Percentiles rank a stretch among this genome's conserved stretches.
Conservation (phyloP, 1,284 basidiomycete genomes). For the Coriolopsis trogii region DNA sequence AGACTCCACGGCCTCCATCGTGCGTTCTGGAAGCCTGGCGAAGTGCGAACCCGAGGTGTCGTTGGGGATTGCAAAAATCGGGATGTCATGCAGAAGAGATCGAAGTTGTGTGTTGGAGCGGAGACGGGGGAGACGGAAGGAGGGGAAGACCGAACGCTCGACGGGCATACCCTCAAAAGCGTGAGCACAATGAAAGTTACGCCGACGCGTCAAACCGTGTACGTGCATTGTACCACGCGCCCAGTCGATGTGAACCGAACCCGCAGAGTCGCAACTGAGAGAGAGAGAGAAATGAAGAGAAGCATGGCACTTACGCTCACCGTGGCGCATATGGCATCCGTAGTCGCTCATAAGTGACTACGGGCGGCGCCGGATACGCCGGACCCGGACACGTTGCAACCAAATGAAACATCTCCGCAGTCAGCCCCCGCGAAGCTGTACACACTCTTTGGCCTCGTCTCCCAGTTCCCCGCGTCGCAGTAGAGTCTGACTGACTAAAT, state of each 20-base stretch:
- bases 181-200: neutral
- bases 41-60: conserved; percentile 22
- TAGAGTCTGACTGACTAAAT: too few species aligned
- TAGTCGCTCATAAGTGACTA: conserved; percentile 1
- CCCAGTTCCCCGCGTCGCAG: too few species aligned
- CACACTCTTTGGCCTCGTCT: too few species aligned
- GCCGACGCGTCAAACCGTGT: conserved; percentile 1
- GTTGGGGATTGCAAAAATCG: conserved; percentile 19
- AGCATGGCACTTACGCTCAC: conserved; percentile 2
- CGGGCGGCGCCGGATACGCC: conserved; percentile 7
- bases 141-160: neutral
- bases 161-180: neutral
- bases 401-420: conserved; percentile 17
- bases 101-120: too few species aligned
- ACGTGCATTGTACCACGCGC: neutral
- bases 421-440: too few species aligned
- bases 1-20: conserved; percentile 33
- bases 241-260: neutral
- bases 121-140: neutral
- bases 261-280: neutral
- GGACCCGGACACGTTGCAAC: conserved; percentile 5
- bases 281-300: neutral
- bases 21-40: conserved; percentile 1
- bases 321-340: conserved; percentile 1
- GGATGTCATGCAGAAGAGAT: neutral